phyloP scores from a whole-genome alignment of 805 yeast genomes.

The Candida odintsovae region DNA sequence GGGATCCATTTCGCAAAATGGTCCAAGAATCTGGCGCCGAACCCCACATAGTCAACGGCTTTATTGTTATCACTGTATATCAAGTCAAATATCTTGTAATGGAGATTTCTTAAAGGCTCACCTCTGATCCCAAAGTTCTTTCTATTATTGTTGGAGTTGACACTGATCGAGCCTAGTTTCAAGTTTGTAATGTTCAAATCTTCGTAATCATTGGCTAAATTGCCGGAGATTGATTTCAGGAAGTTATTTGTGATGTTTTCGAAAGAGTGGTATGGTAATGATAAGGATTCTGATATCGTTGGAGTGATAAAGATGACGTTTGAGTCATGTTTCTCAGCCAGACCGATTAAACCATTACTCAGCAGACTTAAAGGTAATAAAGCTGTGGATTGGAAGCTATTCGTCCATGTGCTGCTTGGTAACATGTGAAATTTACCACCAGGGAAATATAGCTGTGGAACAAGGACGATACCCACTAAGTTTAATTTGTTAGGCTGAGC shows the following conservation, averaged over 20 bases:
- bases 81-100: conserved; percentile 22
- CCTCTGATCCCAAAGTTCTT: conserved; percentile 19
- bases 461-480: conserved; percentile 59
- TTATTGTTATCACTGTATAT: conserved; percentile 14
- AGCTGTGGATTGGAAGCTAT: conserved; percentile 39
- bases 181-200: conserved; percentile 37
- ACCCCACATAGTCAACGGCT: conserved; percentile 17
- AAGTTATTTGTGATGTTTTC: conserved; percentile 50
- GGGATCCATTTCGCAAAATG: conserved; percentile 18
- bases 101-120: conserved; percentile 12
- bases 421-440: conserved; percentile 61
- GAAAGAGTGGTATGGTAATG: conserved; percentile 58
- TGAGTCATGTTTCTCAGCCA: conserved; percentile 45
- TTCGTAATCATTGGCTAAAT: conserved; percentile 35
- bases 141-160: conserved; percentile 25
- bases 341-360: conserved; percentile 47
- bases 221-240: conserved; percentile 31
- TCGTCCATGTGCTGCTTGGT: conserved; percentile 45
- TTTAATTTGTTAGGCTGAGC: conserved; percentile 49
- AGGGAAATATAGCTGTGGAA: conserved; percentile 67
- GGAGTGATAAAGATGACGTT: conserved; percentile 51
- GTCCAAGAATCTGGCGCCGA: conserved; percentile 19
- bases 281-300: conserved; percentile 45
- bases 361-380: conserved; percentile 45
- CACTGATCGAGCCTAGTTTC: conserved; percentile 41